These are phyloP conservation scores for Pseudogymnoascus sp. DNA, from an alignment of 2,329 filamentous ascomycete genomes.

Conservation along the genomic window DNA sequence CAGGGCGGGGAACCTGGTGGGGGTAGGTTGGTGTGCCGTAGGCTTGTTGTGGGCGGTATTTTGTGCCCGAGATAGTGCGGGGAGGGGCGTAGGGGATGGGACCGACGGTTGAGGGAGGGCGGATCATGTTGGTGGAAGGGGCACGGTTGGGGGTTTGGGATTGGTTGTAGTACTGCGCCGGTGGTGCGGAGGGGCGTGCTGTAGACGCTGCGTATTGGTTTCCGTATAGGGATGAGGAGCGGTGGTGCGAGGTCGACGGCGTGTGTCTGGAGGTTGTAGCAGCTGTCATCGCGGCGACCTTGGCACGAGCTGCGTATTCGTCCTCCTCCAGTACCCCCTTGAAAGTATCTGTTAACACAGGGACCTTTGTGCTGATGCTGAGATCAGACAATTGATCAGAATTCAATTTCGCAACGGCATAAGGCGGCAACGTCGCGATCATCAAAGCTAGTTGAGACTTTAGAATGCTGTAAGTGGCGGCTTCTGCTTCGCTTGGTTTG, in stretches of 20 bases:
- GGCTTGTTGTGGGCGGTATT: slow-evolving; percentile 21
- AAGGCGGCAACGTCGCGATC: slow-evolving; percentile 45
- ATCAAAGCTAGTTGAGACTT: slow-evolving; percentile 44
- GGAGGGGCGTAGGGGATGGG: slow-evolving; percentile 23
- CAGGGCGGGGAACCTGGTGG: slow-evolving; percentile 24
- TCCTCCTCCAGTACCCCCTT: slow-evolving; percentile 49
- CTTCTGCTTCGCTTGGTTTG: slow-evolving; percentile 52
- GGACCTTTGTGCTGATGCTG: slow-evolving; percentile 44
- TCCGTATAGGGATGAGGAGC: slow-evolving; percentile 26
- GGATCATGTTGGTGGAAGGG: slow-evolving; percentile 20
- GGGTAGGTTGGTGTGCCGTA: slow-evolving; percentile 26
- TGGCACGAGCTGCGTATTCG: slow-evolving; percentile 27
- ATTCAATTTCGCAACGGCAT: slow-evolving; percentile 49
- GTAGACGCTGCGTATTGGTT: slow-evolving; percentile 27
- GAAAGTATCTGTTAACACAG: slow-evolving; percentile 40
- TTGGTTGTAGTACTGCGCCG: slow-evolving; percentile 20
- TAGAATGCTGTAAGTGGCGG: slow-evolving; percentile 44
- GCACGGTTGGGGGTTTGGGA: slow-evolving; percentile 26
- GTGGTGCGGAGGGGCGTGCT: slow-evolving; percentile 15
- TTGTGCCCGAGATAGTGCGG: slow-evolving; percentile 20
- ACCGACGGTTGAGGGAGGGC: slow-evolving; percentile 21
- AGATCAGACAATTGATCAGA: slow-evolving; percentile 46
- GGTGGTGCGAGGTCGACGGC: slow-evolving; percentile 18
- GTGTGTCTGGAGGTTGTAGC: slow-evolving; percentile 19
- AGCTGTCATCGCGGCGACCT: slow-evolving; percentile 16